Percentiles rank a stretch among this genome's conserved stretches.
These are phyloP conservation scores for Omphalotus guepiniiformis DNA, from an alignment of 768 basidiomycete genomes.

Conservation along the genomic window DNA sequence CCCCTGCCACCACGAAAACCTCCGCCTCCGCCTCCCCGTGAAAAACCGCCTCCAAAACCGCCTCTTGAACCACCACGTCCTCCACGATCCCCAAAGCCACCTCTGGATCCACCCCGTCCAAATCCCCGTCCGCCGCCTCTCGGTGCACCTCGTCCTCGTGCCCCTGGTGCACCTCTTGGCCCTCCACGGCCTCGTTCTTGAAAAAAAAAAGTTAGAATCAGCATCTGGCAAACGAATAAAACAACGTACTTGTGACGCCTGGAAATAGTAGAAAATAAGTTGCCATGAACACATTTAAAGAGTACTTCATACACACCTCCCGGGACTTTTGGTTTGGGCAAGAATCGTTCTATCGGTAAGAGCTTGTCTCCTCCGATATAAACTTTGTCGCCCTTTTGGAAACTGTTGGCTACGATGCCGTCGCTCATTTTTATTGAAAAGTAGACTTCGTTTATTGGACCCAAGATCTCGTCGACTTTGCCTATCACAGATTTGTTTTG, in stretches of 20 bases:
- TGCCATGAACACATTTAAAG: slow-evolving; percentile 6
- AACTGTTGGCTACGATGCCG: slow-evolving; percentile 92
- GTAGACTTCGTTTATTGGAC: slow-evolving; percentile 97
- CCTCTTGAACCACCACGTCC: slow-evolving; percentile 5
- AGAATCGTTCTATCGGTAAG: slow-evolving; percentile 91
- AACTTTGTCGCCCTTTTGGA: slow-evolving; percentile 97
- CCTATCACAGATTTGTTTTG: slow-evolving; percentile 95
- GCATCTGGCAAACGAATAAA: slow-evolving; percentile 9
- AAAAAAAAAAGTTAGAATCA: slow-evolving; percentile 10
- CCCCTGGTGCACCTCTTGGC: slow-evolving; percentile 24
- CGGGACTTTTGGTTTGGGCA: slow-evolving; percentile 88
- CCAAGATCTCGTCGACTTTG: slow-evolving; percentile 99
- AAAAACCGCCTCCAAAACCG: slow-evolving; percentile 4
- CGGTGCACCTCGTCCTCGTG: slow-evolving; percentile 32
- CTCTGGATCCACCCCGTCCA: slow-evolving; percentile 30
- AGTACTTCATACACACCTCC: slow-evolving; percentile 44
- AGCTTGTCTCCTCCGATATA: slow-evolving; percentile 98
- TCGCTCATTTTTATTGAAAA: slow-evolving; percentile 97
- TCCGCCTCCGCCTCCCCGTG: slow-evolving; percentile 11
- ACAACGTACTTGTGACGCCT: slow-evolving; percentile 49
- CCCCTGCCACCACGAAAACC: neutral
- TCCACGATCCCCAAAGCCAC: slow-evolving; percentile 26
- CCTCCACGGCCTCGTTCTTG: slow-evolving; percentile 35
- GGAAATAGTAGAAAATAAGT: slow-evolving; percentile 3
- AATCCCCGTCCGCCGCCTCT: slow-evolving; percentile 31